Conservation (phyloP, 257 asterid species). For the Buddleja alternifolia region DNA sequence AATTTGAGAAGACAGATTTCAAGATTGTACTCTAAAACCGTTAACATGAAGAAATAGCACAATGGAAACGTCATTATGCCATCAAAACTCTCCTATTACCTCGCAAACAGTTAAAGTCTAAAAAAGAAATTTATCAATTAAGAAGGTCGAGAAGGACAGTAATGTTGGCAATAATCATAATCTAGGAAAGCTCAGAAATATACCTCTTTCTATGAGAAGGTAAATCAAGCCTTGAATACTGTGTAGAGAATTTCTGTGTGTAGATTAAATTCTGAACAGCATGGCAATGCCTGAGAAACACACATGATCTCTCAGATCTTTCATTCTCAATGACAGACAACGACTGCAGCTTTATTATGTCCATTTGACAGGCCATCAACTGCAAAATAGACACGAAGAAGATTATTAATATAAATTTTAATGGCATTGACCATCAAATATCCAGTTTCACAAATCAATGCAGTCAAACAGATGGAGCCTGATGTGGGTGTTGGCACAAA, state of each 20-base stretch:
- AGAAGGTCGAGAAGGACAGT: neutral
- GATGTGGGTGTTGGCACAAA: neutral
- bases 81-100: neutral
- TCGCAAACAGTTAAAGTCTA: neutral
- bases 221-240: conserved; percentile 36
- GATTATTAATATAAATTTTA: neutral
- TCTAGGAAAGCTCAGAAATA: conserved; percentile 12
- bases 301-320: conserved; percentile 34
- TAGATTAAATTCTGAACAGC: conserved; percentile 33
- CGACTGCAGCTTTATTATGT: conserved; percentile 41
- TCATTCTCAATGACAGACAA: conserved; percentile 40
- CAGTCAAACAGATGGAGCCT: neutral
- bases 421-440: neutral
- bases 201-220: conserved; percentile 56
- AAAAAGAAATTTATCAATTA: too few species aligned
- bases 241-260: conserved; percentile 35
- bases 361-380: conserved; percentile 57
- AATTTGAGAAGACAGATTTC: neutral
- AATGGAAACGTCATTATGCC: neutral
- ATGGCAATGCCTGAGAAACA: conserved; percentile 36
- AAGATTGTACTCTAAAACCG: neutral
- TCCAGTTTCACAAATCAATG: conserved; percentile 15
- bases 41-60: neutral
- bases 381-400: conserved; percentile 41
- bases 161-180: neutral